These are phyloP conservation scores for Aquilaria agallochum DNA, from an alignment of 441 rosid genomes.

Conservation along the genomic window DNA sequence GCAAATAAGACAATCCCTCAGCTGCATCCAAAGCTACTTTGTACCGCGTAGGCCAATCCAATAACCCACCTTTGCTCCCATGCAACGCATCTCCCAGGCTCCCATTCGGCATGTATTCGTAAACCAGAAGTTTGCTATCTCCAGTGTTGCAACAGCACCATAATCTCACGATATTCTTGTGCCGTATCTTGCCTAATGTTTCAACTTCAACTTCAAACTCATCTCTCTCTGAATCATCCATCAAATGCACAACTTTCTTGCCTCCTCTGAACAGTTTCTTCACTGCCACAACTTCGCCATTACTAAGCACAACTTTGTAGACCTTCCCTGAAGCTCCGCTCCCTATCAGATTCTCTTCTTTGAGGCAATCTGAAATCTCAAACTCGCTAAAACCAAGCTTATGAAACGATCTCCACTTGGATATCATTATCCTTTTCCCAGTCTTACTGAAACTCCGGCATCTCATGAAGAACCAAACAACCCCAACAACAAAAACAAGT, in stretches of 20 bases:
- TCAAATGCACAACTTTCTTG: slow-evolving; percentile 22
- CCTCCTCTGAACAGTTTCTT: slow-evolving; percentile 42
- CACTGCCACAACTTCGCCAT: slow-evolving; percentile 62
- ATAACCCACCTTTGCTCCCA: slow-evolving; percentile 37
- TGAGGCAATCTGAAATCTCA: slow-evolving; percentile 44
- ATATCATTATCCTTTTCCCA: slow-evolving; percentile 25
- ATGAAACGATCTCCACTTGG: slow-evolving; percentile 69
- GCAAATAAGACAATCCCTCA: slow-evolving; percentile 67
- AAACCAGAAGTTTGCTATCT: slow-evolving; percentile 53
- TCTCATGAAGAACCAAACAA: slow-evolving; percentile 42
- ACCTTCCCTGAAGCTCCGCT: slow-evolving; percentile 63
- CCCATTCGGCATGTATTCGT: slow-evolving; percentile 73
- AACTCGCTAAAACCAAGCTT: slow-evolving; percentile 53
- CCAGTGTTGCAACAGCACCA: slow-evolving; percentile 59
- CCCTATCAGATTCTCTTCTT: slow-evolving; percentile 57
- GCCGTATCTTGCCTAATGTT: slow-evolving; percentile 65
- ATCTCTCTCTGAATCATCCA: slow-evolving; percentile 27
- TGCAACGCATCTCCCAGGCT: slow-evolving; percentile 61
- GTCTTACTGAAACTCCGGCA: slow-evolving; percentile 34
- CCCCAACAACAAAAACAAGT: slow-evolving; percentile 39
- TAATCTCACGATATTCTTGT: slow-evolving; percentile 61
- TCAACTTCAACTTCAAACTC: slow-evolving; percentile 51
- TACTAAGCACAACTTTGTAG: slow-evolving; percentile 48
- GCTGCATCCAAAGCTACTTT: slow-evolving; percentile 56
- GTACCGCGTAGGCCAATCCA: slow-evolving; percentile 56